Conservation (phyloP, 2,329 filamentous ascomycete species). For the Fusarium sp. region DNA sequence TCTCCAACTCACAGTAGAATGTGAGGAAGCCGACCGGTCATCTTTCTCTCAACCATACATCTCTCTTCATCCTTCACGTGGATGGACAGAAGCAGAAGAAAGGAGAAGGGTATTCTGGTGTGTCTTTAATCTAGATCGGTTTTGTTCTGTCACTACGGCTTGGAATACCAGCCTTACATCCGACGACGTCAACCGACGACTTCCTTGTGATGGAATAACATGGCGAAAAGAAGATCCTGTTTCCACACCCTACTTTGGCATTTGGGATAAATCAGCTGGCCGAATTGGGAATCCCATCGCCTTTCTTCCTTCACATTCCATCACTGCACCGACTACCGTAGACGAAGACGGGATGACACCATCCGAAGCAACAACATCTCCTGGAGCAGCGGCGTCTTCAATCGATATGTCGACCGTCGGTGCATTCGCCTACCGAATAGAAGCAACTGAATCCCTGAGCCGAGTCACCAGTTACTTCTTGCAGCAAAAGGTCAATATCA, state of each 20-base stretch:
- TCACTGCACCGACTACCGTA: slow-evolving; percentile 21
- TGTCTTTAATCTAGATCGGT: slow-evolving; percentile 47
- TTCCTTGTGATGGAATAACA: slow-evolving; percentile 53
- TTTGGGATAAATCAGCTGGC: slow-evolving; percentile 56
- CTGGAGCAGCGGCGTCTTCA: neutral
- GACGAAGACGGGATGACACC: slow-evolving; percentile 1
- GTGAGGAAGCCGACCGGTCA: slow-evolving; percentile 14
- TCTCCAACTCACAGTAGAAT: slow-evolving; percentile 46
- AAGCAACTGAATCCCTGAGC: slow-evolving; percentile 60
- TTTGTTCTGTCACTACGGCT: slow-evolving; percentile 10
- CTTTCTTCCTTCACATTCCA: slow-evolving; percentile 50
- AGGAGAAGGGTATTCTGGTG: slow-evolving; percentile 50
- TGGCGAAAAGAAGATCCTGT: slow-evolving; percentile 55
- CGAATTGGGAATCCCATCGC: slow-evolving; percentile 55
- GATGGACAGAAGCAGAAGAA: slow-evolving; percentile 49
- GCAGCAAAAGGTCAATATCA: slow-evolving; percentile 56
- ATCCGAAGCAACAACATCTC: neutral
- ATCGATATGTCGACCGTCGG: slow-evolving; percentile 55
- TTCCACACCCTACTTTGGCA: slow-evolving; percentile 57
- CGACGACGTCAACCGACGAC: slow-evolving; percentile 46
- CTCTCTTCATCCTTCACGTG: slow-evolving; percentile 29
- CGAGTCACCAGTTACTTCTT: slow-evolving; percentile 59
- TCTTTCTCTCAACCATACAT: slow-evolving; percentile 2
- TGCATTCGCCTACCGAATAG: slow-evolving; percentile 60
- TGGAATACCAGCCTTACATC: slow-evolving; percentile 52